Base-by-base conservation (phyloP, 2,329 filamentous ascomycete species). In the Septoria petroselini region DNA sequence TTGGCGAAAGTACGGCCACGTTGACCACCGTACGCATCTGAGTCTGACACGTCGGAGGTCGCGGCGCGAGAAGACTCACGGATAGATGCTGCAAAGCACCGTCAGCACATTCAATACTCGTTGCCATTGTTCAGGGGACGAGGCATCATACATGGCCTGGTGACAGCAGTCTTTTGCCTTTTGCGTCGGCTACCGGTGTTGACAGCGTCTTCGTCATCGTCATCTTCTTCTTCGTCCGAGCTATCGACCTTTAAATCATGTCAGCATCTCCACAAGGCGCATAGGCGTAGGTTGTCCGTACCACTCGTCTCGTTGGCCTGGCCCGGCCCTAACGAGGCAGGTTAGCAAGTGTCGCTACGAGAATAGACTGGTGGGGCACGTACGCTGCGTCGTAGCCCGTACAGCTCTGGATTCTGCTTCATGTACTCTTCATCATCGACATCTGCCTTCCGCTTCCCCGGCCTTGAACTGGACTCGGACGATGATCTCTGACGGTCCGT, bases 301-400 rank as follows among this genome's bases (percentile, higher is more conserved):
- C 80, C 60, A 85, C 73, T 60, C 80, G 80, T 62, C 81, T 80
- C 53, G 76, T 76, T 55, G 77, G 77, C 60, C 82, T 79, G 59
- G 82, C 81, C 58, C 82, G 80, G 66, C 78, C 75, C 76, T 79
- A 57, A 27, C 48, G 44, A 54, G 50, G 44, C 44, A 39, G 57
- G 63, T 73, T 64, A 73, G 70, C 34, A 48, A 15, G 42, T 38
- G 33, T 29, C 67, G 57, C 40, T 41, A 39, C 19, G 38, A 31
- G 48, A 27, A 33, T 23, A 17, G 29, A 37, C 30, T 35, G 38
- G 48, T 18, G 41, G 48, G 29, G 48, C 42, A 29, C 86, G 56
- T 84, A 93, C 91, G 75, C 93, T 98, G 73, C 93, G 82, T 62
- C 93, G 83, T 60, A 98, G 77, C 40, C 93, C 93, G 74, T 97